These are phyloP conservation scores for Pseudozyma thailandica DNA, from an alignment of 1,284 basidiomycete species.

Conservation along the genomic window DNA sequence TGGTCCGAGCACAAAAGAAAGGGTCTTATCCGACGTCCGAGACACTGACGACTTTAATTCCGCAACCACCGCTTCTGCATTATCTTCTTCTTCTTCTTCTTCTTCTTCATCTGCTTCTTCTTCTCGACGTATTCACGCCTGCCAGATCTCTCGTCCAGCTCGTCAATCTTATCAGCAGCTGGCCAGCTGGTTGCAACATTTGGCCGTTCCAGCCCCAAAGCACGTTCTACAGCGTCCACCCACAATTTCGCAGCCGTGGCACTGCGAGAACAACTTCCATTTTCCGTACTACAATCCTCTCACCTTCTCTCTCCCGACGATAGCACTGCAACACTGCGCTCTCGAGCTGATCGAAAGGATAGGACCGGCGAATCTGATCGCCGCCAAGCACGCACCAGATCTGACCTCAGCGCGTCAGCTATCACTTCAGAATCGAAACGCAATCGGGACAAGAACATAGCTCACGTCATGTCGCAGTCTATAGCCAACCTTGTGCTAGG, in stretches of 20 bases:
- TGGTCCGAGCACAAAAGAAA: slow-evolving; percentile 20
- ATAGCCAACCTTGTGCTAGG: slow-evolving; percentile 44
- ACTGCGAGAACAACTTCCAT: slow-evolving; percentile 9
- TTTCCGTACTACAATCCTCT: slow-evolving; percentile 25
- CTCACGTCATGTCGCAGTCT: slow-evolving; percentile 29
- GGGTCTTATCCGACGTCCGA: slow-evolving; percentile 11
- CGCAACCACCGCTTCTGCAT: background rate
- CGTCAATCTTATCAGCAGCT: slow-evolving; percentile 14
- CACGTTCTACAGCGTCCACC: background rate
- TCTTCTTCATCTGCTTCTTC: background rate
- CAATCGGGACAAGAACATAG: slow-evolving; percentile 29
- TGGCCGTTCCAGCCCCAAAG: background rate
- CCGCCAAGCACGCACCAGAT: background rate
- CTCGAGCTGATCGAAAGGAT: background rate
- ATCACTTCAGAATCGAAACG: slow-evolving; percentile 41
- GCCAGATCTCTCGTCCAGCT: slow-evolving; percentile 6
- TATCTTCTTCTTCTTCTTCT: background rate
- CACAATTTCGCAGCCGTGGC: slow-evolving; percentile 5
- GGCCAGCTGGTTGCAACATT: slow-evolving; percentile 8
- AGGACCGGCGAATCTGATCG: background rate
- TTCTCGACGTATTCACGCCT: background rate
- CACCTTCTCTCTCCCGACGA: slow-evolving; percentile 21
- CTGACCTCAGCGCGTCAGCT: slow-evolving; percentile 7
- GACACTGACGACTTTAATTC: slow-evolving; percentile 2
- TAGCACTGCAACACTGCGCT: slow-evolving; percentile 22